These are phyloP conservation scores for Vitis vinifera DNA, from an alignment of 164 flowering plant genomes.

Conservation along the genomic window DNA sequence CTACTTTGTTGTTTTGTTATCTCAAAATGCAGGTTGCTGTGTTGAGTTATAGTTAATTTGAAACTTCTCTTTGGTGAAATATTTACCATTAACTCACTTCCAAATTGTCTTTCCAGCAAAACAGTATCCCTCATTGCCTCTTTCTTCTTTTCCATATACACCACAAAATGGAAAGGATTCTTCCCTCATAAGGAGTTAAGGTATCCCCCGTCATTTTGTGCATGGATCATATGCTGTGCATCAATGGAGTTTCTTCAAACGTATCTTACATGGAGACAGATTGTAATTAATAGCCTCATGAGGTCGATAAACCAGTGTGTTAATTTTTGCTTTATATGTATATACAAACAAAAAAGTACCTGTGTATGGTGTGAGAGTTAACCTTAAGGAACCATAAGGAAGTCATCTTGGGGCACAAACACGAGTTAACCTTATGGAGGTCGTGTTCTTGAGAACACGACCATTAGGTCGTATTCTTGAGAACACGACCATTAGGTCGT, in stretches of 20 bases:
- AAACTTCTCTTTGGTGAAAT: background rate
- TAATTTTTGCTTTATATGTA: background rate
- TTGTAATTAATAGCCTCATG: slow-evolving; percentile 33
- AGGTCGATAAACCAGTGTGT: background rate
- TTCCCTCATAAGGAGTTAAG: slow-evolving; percentile 28
- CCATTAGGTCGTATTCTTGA: too few species aligned
- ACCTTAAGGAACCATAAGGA: too few species aligned
- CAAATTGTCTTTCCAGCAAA: slow-evolving; percentile 30
- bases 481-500: too few species aligned
- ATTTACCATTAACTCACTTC: slow-evolving; percentile 1
- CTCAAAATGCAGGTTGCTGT: too few species aligned
- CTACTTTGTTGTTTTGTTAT: background rate
- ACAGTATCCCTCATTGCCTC: slow-evolving; percentile 35
- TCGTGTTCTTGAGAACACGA: too few species aligned
- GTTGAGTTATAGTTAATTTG: too few species aligned
- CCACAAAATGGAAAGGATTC: slow-evolving; percentile 39
- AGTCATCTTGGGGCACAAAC: too few species aligned
- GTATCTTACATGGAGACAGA: slow-evolving; percentile 66
- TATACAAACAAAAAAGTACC: too few species aligned
- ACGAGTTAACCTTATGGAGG: too few species aligned
- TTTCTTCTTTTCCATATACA: slow-evolving; percentile 34
- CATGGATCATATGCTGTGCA: slow-evolving; percentile 47
- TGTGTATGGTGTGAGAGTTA: too few species aligned
- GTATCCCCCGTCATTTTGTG: slow-evolving; percentile 46
- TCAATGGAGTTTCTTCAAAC: slow-evolving; percentile 54